Evolutionary conservation across 176 grass and related monocot genomes (phyloP).

Genomic region (Themeda triandra): DNA sequence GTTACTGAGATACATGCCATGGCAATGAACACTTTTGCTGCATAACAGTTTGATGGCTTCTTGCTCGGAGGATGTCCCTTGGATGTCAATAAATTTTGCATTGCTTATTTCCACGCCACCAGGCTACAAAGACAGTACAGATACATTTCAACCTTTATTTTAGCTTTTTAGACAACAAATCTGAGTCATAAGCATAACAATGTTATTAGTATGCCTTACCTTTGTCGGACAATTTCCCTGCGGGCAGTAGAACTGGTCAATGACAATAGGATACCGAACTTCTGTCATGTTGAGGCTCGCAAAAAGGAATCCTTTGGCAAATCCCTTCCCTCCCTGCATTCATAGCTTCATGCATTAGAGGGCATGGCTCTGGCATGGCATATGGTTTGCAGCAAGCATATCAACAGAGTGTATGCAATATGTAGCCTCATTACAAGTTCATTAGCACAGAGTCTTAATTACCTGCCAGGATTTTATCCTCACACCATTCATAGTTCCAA

Average conservation of each 20-base stretch:
- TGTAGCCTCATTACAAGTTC: background rate
- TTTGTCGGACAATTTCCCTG: slow-evolving; percentile 13
- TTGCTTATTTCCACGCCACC: slow-evolving; percentile 50
- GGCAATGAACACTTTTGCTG: slow-evolving; percentile 45
- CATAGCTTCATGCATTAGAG: background rate
- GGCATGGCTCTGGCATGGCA: background rate
- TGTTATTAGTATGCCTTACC: slow-evolving; percentile 23
- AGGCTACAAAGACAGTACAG: slow-evolving; percentile 29
- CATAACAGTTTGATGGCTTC: slow-evolving; percentile 40
- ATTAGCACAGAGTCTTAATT: background rate
- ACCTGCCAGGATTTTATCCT: slow-evolving; percentile 87
- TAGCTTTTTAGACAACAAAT: background rate
- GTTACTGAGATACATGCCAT: slow-evolving; percentile 37
- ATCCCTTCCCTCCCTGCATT: slow-evolving; percentile 61
- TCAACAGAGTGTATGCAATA: background rate
- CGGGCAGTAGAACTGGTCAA: slow-evolving; percentile 63
- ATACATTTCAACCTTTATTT: background rate
- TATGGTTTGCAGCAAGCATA: background rate
- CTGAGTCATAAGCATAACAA: background rate
- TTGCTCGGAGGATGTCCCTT: slow-evolving; percentile 35
- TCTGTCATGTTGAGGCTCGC: slow-evolving; percentile 38
- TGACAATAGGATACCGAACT: slow-evolving; percentile 48
- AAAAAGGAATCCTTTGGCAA: slow-evolving; percentile 46
- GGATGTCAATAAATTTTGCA: slow-evolving; percentile 38
- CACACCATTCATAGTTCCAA: slow-evolving; percentile 41